phyloP scores from a whole-genome alignment of 176 grass and related monocot genomes.

The Coix lacrymajobi region DNA sequence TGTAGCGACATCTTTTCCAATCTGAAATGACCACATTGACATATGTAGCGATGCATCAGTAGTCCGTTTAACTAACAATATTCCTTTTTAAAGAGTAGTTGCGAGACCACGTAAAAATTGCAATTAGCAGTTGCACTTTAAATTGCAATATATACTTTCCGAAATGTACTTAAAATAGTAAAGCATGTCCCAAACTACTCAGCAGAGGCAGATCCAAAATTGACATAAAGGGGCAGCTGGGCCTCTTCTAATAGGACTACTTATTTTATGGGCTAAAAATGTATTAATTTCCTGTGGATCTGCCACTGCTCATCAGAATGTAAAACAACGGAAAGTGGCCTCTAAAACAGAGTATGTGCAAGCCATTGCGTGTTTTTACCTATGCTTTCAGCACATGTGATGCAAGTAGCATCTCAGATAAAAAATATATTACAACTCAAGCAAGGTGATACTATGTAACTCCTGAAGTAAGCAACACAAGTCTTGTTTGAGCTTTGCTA shows the following conservation, averaged over 20 bases:
- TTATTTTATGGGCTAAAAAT: background rate
- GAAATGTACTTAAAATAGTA: background rate
- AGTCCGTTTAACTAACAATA: background rate
- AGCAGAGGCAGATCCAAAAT: background rate
- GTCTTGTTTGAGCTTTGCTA: background rate
- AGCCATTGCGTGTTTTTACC: background rate
- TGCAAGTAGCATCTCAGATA: background rate
- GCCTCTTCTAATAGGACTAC: background rate
- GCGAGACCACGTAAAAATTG: background rate
- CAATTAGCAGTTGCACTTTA: background rate
- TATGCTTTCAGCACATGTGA: background rate
- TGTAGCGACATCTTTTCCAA: slow-evolving; percentile 89
- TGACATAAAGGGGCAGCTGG: background rate
- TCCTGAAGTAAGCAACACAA: background rate
- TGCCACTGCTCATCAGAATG: background rate
- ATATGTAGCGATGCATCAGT: background rate
- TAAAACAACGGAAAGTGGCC: background rate
- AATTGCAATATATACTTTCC: background rate
- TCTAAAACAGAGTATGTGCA: background rate
- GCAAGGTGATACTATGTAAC: background rate
- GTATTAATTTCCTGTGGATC: background rate
- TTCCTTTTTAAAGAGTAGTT: background rate
- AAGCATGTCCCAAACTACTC: background rate
- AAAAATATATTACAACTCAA: slow-evolving; percentile 9
- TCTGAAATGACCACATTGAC: slow-evolving; percentile 48